These are phyloP conservation scores for Geotrichum aggregatum DNA, from an alignment of 1,139 yeast species.

Conservation along the genomic window DNA sequence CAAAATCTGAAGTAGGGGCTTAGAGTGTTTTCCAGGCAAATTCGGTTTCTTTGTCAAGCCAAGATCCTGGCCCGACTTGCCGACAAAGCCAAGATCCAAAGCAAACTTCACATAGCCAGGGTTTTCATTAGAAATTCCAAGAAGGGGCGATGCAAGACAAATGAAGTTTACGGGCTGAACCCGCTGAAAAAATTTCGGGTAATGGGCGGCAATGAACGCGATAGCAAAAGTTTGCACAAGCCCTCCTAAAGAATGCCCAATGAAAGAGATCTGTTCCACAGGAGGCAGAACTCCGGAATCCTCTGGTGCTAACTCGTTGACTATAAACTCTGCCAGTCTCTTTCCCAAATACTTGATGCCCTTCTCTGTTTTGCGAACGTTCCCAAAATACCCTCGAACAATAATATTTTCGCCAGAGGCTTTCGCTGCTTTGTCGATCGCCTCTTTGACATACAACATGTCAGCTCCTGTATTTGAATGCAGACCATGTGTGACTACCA, in stretches of 20 bases:
- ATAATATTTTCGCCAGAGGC: constrained; percentile 56
- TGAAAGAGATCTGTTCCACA: constrained; percentile 66
- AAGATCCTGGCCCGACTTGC: constrained; percentile 89
- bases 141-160: constrained; percentile 78
- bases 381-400: constrained; percentile 78
- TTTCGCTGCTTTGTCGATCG: constrained; percentile 53
- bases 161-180: constrained; percentile 78
- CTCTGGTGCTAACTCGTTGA: constrained; percentile 50
- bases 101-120: constrained; percentile 84
- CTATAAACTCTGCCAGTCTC: constrained; percentile 71
- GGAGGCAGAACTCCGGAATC: constrained; percentile 28
- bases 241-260: constrained; percentile 94
- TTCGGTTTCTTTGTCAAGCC: constrained; percentile 52
- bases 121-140: constrained; percentile 82
- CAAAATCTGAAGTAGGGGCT: constrained; percentile 65
- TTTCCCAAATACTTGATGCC: constrained; percentile 86
- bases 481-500: constrained; percentile 81
- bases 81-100: constrained; percentile 82
- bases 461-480: constrained; percentile 89
- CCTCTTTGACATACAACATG: constrained; percentile 79
- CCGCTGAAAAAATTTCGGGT: constrained; percentile 65
- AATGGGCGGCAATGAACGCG: constrained; percentile 67
- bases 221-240: constrained; percentile 85
- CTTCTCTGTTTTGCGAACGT: constrained; percentile 83
- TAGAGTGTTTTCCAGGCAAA: constrained; percentile 31